These are phyloP conservation scores for Buxus sempervirens DNA, from an alignment of 164 flowering plant species.

Conservation along the genomic window DNA sequence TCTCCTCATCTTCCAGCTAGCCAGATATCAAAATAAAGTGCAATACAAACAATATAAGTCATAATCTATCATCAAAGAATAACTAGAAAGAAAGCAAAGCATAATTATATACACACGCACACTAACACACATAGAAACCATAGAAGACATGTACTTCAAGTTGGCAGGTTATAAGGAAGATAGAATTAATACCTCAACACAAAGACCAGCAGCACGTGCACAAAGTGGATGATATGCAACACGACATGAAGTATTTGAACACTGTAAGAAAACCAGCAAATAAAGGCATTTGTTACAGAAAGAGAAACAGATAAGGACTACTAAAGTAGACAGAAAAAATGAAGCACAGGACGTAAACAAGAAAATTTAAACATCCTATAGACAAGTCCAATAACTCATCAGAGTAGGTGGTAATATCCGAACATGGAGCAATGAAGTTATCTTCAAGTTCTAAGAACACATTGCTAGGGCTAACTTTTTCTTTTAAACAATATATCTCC, in stretches of 20 bases:
- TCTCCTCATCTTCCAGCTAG: slow-evolving; percentile 92
- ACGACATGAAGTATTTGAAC: slow-evolving; percentile 78
- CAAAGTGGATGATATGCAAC: slow-evolving; percentile 99
- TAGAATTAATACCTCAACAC: slow-evolving; percentile 73
- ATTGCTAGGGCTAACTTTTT: background rate
- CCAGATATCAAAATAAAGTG: slow-evolving; percentile 10
- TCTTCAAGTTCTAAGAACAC: background rate
- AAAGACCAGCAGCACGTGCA: slow-evolving; percentile 98
- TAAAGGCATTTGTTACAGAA: background rate
- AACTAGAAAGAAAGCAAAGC: background rate
- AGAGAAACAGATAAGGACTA: background rate
- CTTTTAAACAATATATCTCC: background rate
- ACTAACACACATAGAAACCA: slow-evolving; percentile 9
- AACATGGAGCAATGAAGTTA: background rate
- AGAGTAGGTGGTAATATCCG: background rate
- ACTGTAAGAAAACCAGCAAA: slow-evolving; percentile 38
- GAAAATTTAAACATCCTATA: background rate
- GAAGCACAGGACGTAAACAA: background rate
- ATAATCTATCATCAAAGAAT: background rate
- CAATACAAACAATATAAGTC: slow-evolving; percentile 4
- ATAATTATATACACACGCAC: background rate
- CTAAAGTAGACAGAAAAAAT: background rate
- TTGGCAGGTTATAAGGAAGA: background rate
- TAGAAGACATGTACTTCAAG: background rate
- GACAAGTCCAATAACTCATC: background rate